phyloP scores from a whole-genome alignment of 768 basidiomycete genomes.

The Auricularia sp. region DNA sequence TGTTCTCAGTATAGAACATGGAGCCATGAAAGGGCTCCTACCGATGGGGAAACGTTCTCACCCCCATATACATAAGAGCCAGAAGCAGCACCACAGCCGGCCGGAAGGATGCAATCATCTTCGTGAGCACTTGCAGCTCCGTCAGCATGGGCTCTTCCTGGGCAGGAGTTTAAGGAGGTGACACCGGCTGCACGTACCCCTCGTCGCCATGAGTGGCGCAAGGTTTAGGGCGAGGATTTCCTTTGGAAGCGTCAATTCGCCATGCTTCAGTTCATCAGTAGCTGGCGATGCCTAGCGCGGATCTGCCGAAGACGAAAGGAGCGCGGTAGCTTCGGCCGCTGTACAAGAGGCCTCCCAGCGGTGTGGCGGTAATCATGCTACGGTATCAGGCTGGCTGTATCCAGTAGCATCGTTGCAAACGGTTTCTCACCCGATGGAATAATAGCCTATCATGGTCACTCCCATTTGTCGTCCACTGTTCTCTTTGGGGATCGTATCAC shows the following conservation, averaged over 20 bases:
- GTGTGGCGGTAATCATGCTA: slow-evolving; percentile 47
- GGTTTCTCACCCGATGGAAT: slow-evolving; percentile 39
- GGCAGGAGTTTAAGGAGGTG: background rate
- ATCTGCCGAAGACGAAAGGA: slow-evolving; percentile 45
- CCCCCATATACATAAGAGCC: slow-evolving; percentile 48
- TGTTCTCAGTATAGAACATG: slow-evolving; percentile 38
- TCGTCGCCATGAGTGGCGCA: no score
- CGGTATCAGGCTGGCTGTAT: background rate
- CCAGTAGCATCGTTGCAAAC: slow-evolving; percentile 3
- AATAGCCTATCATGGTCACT: slow-evolving; percentile 46
- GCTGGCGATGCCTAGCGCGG: slow-evolving; percentile 18
- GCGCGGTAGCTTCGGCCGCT: slow-evolving; percentile 47
- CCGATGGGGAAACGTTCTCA: slow-evolving; percentile 17
- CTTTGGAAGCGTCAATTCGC: no score
- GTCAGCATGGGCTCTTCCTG: slow-evolving; percentile 18
- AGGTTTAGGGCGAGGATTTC: no score
- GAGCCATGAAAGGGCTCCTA: background rate
- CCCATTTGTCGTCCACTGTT: slow-evolving; percentile 53
- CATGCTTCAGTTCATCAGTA: no score
- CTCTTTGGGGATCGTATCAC: slow-evolving; percentile 43
- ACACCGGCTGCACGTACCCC: no score
- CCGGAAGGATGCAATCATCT: slow-evolving; percentile 36
- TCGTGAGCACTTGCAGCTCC: slow-evolving; percentile 31
- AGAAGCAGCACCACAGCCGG: slow-evolving; percentile 37
- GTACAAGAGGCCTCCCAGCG: slow-evolving; percentile 48